Percentiles rank a stretch among this genome's conserved stretches.
phyloP scores from a whole-genome alignment of 2,329 filamentous ascomycete genomes.

The Diaporthe aspalathi region DNA sequence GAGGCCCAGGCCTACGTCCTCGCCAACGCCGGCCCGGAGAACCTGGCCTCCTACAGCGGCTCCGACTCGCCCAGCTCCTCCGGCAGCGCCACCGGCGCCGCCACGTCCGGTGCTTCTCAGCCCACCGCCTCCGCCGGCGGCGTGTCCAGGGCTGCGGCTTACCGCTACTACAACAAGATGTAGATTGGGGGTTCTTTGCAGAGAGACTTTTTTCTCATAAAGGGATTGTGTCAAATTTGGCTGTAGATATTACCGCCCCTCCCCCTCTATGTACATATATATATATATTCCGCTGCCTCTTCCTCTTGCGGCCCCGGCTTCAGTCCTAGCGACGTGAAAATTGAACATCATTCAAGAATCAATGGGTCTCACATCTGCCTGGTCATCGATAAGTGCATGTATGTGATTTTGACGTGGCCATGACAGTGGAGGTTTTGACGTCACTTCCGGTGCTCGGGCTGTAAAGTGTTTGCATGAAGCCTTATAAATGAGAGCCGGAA shows the following conservation, averaged over 20 bases:
- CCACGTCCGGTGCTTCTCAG: background rate
- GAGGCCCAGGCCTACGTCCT: conserved; percentile 32
- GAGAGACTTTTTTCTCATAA: conserved; percentile 3
- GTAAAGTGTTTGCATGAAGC: background rate
- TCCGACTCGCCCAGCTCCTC: background rate
- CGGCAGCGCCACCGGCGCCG: conserved; percentile 1
- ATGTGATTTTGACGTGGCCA: too few species aligned
- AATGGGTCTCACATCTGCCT: background rate
- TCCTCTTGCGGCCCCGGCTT: background rate
- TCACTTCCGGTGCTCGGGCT: too few species aligned
- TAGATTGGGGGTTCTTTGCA: background rate
- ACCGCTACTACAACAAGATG: conserved; percentile 22
- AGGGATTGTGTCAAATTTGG: conserved; percentile 22
- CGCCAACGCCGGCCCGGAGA: conserved; percentile 34
- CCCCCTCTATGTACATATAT: conserved; percentile 16
- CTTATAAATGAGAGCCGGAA: background rate
- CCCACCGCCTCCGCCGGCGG: conserved; percentile 1
- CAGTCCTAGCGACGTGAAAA: conserved; percentile 13
- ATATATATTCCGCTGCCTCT: background rate
- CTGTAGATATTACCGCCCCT: conserved; percentile 27
- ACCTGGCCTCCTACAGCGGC: conserved; percentile 24
- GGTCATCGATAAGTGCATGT: background rate
- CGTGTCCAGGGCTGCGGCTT: conserved; percentile 1
- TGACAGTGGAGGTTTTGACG: too few species aligned
- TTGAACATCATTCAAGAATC: background rate